phyloP scores from a whole-genome alignment of 1,284 basidiomycete species.

The Pseudozyma tsukubaensis region DNA sequence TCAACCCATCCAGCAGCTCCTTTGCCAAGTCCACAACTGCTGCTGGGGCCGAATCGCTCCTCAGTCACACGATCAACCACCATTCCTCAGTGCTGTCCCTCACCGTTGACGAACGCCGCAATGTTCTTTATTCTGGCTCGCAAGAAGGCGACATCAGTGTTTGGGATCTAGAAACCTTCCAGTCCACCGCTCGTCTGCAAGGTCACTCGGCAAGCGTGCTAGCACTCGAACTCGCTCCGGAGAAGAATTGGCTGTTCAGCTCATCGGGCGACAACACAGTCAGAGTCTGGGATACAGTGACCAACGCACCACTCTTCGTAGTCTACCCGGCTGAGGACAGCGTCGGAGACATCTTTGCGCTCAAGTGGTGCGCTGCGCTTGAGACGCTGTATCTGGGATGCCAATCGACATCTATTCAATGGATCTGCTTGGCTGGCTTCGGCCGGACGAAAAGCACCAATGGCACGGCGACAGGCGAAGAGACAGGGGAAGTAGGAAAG shows the following conservation, averaged over 20 bases:
- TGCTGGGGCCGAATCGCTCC: slow-evolving; percentile 10
- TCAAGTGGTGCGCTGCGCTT: slow-evolving; percentile 80
- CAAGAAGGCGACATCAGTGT: slow-evolving; percentile 58
- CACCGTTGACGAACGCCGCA: slow-evolving; percentile 53
- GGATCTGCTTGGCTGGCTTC: slow-evolving; percentile 47
- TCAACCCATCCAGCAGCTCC: background rate
- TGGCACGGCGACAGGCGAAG: background rate
- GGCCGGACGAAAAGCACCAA: slow-evolving; percentile 3
- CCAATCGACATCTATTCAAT: slow-evolving; percentile 78
- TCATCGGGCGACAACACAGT: slow-evolving; percentile 61
- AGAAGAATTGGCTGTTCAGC: slow-evolving; percentile 66
- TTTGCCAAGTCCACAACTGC: background rate
- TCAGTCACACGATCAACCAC: slow-evolving; percentile 57
- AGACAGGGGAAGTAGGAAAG: background rate
- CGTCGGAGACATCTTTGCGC: slow-evolving; percentile 85
- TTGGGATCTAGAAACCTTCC: slow-evolving; percentile 55
- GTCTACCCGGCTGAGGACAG: slow-evolving; percentile 86
- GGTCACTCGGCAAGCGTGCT: slow-evolving; percentile 90
- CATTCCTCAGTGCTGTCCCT: slow-evolving; percentile 56
- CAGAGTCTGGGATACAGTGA: slow-evolving; percentile 85
- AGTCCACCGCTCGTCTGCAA: slow-evolving; percentile 32
- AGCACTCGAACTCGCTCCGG: slow-evolving; percentile 80
- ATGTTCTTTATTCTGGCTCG: slow-evolving; percentile 54
- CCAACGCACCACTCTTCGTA: slow-evolving; percentile 79
- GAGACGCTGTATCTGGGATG: slow-evolving; percentile 85